A percentile compares a stretch with the other conserved stretches of the same genome.
phyloP scores from a whole-genome alignment of 148 eudicot species.

The Nyssa sinensis region DNA sequence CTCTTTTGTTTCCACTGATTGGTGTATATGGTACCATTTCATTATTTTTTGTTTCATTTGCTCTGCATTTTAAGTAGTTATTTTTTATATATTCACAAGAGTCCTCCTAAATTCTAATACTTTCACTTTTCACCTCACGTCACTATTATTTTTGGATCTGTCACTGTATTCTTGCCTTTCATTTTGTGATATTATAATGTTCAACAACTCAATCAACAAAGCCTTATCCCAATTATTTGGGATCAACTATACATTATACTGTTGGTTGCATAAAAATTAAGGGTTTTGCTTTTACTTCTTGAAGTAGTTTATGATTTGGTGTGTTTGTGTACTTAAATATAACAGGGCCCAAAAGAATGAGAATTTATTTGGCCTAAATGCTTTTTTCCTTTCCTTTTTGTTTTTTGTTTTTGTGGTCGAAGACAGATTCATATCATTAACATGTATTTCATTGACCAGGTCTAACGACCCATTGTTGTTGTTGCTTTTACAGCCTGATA shows the following conservation, averaged over 20 bases:
- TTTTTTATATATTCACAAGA: no score
- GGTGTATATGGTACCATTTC: background rate
- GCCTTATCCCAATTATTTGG: no score
- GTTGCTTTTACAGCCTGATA: conserved; percentile 61
- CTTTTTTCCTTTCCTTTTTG: background rate
- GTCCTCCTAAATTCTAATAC: no score
- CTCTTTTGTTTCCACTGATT: conserved; percentile 12
- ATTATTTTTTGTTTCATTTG: background rate
- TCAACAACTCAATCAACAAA: no score
- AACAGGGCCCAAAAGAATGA: background rate
- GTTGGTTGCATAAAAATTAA: background rate
- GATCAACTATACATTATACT: background rate
- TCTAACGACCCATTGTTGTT: conserved; percentile 13
- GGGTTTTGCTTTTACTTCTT: background rate
- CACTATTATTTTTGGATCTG: no score
- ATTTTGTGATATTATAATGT: no score
- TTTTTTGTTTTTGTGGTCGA: no score
- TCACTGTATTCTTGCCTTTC: background rate
- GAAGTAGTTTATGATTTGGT: background rate
- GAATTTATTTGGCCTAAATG: background rate
- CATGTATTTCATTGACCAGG: conserved; percentile 1
- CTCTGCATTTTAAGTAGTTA: no score
- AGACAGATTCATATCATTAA: background rate
- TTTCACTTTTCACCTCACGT: no score
- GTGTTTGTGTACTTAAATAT: background rate